phyloP scores from a whole-genome alignment of 1,284 basidiomycete genomes.

The Cryptococcus sp. region DNA sequence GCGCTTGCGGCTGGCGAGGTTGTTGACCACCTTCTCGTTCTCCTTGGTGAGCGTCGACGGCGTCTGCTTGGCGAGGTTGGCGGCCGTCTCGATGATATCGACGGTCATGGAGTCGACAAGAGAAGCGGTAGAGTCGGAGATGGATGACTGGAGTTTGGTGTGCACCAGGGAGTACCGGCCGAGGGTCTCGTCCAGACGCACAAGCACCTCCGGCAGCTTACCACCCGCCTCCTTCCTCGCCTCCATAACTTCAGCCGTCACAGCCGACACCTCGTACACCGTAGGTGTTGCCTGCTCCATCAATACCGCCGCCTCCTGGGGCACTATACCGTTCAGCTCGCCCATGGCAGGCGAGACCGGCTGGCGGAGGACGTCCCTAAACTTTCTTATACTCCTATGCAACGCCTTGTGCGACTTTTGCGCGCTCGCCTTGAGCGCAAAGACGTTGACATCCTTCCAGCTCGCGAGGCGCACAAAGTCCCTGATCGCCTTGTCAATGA shows the following conservation, averaged over 20 bases:
- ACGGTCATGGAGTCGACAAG: constrained; percentile 63
- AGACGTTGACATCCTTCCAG: constrained; percentile 97
- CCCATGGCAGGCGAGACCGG: constrained; percentile 55
- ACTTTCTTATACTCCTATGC: constrained; percentile 87
- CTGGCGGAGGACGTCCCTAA: constrained; percentile 80
- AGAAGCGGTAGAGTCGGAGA: constrained; percentile 10
- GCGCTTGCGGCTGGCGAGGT: constrained; percentile 72
- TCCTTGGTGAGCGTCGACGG: constrained; percentile 60
- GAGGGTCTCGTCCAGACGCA: constrained; percentile 31
- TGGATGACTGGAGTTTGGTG: constrained; percentile 22
- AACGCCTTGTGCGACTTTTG: constrained; percentile 86
- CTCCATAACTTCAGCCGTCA: constrained; percentile 9
- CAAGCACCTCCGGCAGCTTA: constrained; percentile 22
- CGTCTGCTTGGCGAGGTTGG: constrained; percentile 59
- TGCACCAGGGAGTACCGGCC: constrained; percentile 46
- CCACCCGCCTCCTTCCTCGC: constrained; percentile 9
- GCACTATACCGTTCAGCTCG: constrained; percentile 31
- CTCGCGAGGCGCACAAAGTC: constrained; percentile 91
- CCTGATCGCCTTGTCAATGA: constrained; percentile 75
- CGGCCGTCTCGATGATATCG: constrained; percentile 70
- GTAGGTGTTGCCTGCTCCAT: constrained; percentile 1
- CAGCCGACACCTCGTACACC: constrained; percentile 10
- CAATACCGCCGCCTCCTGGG: constrained; percentile 26
- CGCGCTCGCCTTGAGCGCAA: constrained; percentile 88
- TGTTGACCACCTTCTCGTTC: constrained; percentile 70